These are phyloP conservation scores for Fomes fomentarius DNA, from an alignment of 1,284 basidiomycete genomes.

Conservation along the genomic window DNA sequence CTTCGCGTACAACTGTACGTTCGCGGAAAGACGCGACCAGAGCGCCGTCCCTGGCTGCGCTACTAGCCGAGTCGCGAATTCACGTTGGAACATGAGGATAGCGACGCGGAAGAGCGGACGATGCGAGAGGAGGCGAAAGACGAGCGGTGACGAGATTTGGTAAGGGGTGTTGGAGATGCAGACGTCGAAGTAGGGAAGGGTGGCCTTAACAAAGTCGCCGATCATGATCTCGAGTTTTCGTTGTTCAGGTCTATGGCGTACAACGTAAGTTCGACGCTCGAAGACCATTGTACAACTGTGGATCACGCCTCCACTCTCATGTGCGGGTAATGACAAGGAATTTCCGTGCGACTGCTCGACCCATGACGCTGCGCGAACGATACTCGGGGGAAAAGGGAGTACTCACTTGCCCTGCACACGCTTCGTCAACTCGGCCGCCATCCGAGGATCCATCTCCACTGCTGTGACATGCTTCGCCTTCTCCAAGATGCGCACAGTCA, in stretches of 20 bases:
- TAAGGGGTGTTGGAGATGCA: constrained; percentile 99
- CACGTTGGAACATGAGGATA: constrained; percentile 99
- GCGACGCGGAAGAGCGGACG: constrained; percentile 93
- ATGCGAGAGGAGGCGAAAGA: constrained; percentile 96
- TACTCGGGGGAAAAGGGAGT: constrained; percentile 6
- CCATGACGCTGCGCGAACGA: background rate
- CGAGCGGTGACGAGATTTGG: constrained; percentile 97
- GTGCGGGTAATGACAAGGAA: too few species aligned
- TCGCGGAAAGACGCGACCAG: constrained; percentile 96
- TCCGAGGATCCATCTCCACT: constrained; percentile 98
- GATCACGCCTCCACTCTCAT: too few species aligned
- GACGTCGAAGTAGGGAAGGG: constrained; percentile 97
- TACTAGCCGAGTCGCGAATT: constrained; percentile 93
- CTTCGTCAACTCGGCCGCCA: constrained; percentile 98
- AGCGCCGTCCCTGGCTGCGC: constrained; percentile 85
- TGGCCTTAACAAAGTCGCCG: constrained; percentile 97
- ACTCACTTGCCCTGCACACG: constrained; percentile 98
- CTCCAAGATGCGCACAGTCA: constrained; percentile 94
- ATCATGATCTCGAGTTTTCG: constrained; percentile 94
- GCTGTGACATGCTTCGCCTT: constrained; percentile 73
- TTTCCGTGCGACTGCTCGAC: too few species aligned
- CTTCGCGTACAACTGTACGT: constrained; percentile 95
- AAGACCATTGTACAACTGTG: too few species aligned
- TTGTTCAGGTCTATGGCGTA: constrained; percentile 81
- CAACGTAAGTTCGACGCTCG: too few species aligned